These are phyloP conservation scores for Pilatotrama ljubarskyi DNA, from an alignment of 768 basidiomycete species.

Conservation along the genomic window DNA sequence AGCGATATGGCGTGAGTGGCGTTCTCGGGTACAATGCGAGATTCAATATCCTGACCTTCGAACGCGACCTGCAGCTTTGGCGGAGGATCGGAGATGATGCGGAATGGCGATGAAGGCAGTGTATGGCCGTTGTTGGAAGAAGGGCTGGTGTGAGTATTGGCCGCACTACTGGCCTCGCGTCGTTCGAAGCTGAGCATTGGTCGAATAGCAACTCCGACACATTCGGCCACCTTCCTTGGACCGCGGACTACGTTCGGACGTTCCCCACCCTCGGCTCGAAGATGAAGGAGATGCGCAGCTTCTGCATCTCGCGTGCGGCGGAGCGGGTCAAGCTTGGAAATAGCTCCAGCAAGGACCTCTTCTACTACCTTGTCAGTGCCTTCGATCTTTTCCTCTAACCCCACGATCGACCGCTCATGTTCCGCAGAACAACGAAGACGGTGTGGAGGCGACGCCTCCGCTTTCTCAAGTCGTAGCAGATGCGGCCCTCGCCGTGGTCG, in stretches of 20 bases:
- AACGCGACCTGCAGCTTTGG: constrained; percentile 33
- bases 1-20: constrained; percentile 33
- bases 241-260: constrained; percentile 27
- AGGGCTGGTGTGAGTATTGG: constrained; percentile 31
- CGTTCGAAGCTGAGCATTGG: constrained; percentile 12
- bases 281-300: constrained; percentile 22
- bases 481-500: constrained; percentile 40
- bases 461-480: constrained; percentile 37
- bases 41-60: background rate
- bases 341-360: constrained; percentile 33
- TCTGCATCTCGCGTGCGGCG: constrained; percentile 19
- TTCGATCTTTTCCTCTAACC: background rate
- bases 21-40: background rate
- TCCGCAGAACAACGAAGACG: constrained; percentile 30
- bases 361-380: constrained; percentile 44
- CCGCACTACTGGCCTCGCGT: background rate
- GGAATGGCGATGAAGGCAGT: constrained; percentile 36
- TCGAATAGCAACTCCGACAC: constrained; percentile 19
- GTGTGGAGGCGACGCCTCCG: constrained; percentile 28
- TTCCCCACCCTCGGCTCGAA: constrained; percentile 18
- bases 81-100: constrained; percentile 40
- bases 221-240: constrained; percentile 26
- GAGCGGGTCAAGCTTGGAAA: constrained; percentile 25
- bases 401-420: background rate
- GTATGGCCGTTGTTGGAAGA: constrained; percentile 33